A percentile compares a stretch with the other conserved stretches of the same genome.
phyloP scores from a whole-genome alignment of 1,284 basidiomycete species.

The Cutaneotrichosporon cyanovorans region DNA sequence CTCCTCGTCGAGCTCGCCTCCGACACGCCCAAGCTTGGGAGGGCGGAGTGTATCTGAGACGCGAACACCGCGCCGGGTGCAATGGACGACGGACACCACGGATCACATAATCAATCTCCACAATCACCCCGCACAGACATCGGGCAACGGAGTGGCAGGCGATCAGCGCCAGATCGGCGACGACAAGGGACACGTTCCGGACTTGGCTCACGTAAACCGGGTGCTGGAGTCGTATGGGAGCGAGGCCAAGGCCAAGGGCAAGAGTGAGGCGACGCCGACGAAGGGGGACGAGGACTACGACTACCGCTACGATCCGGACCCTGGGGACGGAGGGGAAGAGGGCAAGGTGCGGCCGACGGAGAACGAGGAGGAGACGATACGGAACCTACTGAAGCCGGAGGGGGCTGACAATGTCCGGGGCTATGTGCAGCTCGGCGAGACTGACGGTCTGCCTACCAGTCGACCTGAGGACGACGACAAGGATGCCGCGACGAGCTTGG shows the following conservation, averaged over 20 bases:
- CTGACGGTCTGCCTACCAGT: slow-evolving; percentile 43
- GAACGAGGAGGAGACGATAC: slow-evolving; percentile 4
- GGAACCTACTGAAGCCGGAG: slow-evolving; percentile 13
- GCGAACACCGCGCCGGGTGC: slow-evolving; percentile 41
- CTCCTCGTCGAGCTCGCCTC: too few relatives aligned
- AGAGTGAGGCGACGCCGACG: not conserved
- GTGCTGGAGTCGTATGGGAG: slow-evolving; percentile 30
- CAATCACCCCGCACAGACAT: slow-evolving; percentile 22
- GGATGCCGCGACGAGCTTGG: slow-evolving; percentile 35
- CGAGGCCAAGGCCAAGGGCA: not conserved
- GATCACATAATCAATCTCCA: slow-evolving; percentile 38
- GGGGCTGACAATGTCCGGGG: slow-evolving; percentile 27
- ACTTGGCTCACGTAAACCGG: slow-evolving; percentile 20
- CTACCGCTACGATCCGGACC: slow-evolving; percentile 33
- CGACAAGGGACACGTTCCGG: slow-evolving; percentile 24
- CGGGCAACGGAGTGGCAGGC: slow-evolving; percentile 1
- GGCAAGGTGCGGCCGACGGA: not conserved
- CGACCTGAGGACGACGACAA: slow-evolving; percentile 22
- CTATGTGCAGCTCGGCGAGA: slow-evolving; percentile 46
- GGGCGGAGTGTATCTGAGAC: too few relatives aligned
- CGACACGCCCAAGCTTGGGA: too few relatives aligned
- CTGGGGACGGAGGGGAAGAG: not conserved
- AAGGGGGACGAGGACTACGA: slow-evolving; percentile 37
- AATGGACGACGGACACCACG: slow-evolving; percentile 33
- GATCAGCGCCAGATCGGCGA: slow-evolving; percentile 15